Evolutionary conservation across 805 yeast species (phyloP), one percentile per base, ranked within the genome.

Genomic region (Yueomyces sp.): DNA sequence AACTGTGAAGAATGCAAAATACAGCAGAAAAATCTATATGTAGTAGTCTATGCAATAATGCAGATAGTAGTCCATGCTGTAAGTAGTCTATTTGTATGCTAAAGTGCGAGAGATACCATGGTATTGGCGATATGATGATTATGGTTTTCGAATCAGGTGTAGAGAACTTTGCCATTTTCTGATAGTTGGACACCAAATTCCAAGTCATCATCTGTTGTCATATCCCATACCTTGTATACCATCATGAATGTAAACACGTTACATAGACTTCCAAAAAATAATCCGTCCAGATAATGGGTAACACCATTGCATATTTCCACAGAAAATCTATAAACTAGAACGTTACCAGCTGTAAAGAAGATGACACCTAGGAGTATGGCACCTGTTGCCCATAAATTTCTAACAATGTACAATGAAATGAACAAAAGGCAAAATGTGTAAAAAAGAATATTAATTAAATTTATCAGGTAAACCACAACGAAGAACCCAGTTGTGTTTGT

Each of bases 201-300:
- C 53, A 90, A 77, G 60, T 92, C 97, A 55, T 90, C 97, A 45
- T 80, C 78, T 9, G 97, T 92, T 42, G 90, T 81, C 74, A 88
- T 86, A 56, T 88, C 96, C 96, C 97, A 90, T 52, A 79, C 85
- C 64, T 92, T 88, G 69, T 87, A 90, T 42, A 90, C 70, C 97
- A 92, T 90, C 95, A 92, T 87, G 44, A 83, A 66, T 3, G 94
- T 73, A 54, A 86, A 82, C 41, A 86, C 58, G 57, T 85, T 85
- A 57, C 95, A 76, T 34, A 86, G 54, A 28, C 92, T 74, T 32
- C 86, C 92, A 55, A 88, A 85, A 56, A 90, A 81, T 31, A 86
- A 62, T 1, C 97, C 97, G 57, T 90, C 98, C 27, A 86, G 70
- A 59, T 90, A 92, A 63, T 92, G 98, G 36, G 80, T 76, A 40